phyloP scores from a whole-genome alignment of 2,329 filamentous ascomycete species.

The Nigrospora osmanthi region DNA sequence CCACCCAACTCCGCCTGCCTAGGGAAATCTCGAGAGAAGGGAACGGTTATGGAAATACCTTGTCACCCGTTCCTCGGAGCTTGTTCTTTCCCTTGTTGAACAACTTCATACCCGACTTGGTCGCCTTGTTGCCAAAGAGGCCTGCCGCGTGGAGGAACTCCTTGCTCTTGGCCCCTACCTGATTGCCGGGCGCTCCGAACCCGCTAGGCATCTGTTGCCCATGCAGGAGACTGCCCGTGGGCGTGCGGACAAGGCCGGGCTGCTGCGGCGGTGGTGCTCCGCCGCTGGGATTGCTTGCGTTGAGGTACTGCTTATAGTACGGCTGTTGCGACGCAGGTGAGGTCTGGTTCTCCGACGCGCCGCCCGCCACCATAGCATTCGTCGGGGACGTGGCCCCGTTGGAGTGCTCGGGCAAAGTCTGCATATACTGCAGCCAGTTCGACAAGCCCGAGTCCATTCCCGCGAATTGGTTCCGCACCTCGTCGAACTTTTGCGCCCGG shows the following conservation, averaged over 20 bases:
- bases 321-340: conserved; percentile 30
- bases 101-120: conserved; percentile 83
- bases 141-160: conserved; percentile 81
- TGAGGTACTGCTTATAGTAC: conserved; percentile 49
- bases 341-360: conserved; percentile 3
- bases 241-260: conserved; percentile 13
- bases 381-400: conserved; percentile 15
- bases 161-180: conserved; percentile 78
- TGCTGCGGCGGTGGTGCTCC: conserved; percentile 18
- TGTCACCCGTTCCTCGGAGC: conserved; percentile 66
- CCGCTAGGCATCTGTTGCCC: conserved; percentile 33
- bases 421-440: conserved; percentile 43
- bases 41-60: conserved; percentile 70
- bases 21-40: conserved; percentile 18
- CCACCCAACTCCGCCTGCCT: no score
- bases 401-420: conserved; percentile 38
- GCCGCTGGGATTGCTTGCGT: conserved; percentile 31
- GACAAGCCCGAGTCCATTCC: conserved; percentile 67
- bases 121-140: conserved; percentile 84
- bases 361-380: conserved; percentile 7
- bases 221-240: conserved; percentile 19
- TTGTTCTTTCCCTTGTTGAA: conserved; percentile 87
- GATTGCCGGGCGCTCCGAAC: conserved; percentile 48
- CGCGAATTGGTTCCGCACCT: conserved; percentile 64
- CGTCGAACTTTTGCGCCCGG: conserved; percentile 66